Evolutionary conservation across 1,284 basidiomycete species (phyloP).

Genomic region (Cryptococcus depauperatus): DNA sequence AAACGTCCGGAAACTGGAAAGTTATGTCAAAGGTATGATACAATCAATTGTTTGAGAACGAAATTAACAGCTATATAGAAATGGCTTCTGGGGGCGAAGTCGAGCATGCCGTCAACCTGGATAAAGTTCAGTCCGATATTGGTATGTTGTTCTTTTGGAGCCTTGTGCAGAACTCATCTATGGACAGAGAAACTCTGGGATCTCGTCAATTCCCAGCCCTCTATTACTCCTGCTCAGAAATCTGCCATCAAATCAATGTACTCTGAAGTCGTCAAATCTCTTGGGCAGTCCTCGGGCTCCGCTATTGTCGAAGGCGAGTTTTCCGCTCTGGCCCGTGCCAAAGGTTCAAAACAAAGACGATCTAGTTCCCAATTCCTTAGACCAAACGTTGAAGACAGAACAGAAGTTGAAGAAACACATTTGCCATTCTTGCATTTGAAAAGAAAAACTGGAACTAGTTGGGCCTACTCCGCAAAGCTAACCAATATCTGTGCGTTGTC

Average conservation of each 20-base stretch:
- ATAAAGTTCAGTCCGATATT: constrained; percentile 94
- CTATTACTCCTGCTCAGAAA: constrained; percentile 95
- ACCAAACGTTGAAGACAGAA: constrained; percentile 62
- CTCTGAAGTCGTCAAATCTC: constrained; percentile 74
- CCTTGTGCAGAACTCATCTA: not conserved
- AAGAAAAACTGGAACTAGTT: constrained; percentile 89
- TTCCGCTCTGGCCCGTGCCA: constrained; percentile 26
- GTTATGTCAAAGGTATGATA: constrained; percentile 66
- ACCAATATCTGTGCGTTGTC: constrained; percentile 61
- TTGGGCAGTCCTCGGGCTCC: constrained; percentile 57
- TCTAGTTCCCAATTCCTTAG: constrained; percentile 91
- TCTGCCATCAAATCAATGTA: constrained; percentile 94
- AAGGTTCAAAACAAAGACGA: constrained; percentile 52
- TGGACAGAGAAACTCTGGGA: constrained; percentile 82
- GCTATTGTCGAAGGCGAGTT: constrained; percentile 18
- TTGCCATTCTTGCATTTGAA: constrained; percentile 92
- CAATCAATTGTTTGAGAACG: constrained; percentile 1
- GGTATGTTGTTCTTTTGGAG: constrained; percentile 26
- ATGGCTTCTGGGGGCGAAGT: constrained; percentile 93
- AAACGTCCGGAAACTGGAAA: constrained; percentile 93
- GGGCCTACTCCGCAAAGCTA: constrained; percentile 95
- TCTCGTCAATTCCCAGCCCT: constrained; percentile 91
- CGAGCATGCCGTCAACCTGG: constrained; percentile 73
- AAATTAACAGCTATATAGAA: constrained; percentile 47
- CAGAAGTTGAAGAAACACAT: constrained; percentile 77